phyloP scores from a whole-genome alignment of 257 asterid genomes.

The Gardenia jasminoides region DNA sequence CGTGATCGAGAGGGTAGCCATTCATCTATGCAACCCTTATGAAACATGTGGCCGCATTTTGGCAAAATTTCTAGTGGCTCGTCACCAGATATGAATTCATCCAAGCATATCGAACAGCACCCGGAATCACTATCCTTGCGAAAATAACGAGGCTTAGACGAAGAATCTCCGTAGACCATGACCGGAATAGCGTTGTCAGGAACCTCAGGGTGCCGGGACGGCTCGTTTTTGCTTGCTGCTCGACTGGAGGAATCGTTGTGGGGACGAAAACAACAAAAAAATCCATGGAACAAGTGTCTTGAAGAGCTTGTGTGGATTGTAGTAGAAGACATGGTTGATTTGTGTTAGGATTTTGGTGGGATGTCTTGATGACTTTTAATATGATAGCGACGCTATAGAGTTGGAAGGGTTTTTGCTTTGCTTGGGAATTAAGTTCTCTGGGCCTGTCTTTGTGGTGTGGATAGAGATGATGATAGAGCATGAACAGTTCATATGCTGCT shows the following conservation, averaged over 20 bases:
- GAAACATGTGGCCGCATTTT: no score
- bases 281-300: not conserved
- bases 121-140: not conserved
- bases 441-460: no score
- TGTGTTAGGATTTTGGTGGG: not conserved
- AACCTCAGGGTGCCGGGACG: no score
- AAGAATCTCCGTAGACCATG: no score
- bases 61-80: no score
- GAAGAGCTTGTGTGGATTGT: not conserved
- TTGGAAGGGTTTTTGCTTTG: no score
- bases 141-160: not conserved
- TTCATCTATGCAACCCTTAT: not conserved
- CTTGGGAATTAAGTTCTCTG: no score
- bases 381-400: no score
- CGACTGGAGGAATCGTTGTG: not conserved
- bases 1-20: constrained; percentile 10
- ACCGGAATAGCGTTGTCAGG: no score
- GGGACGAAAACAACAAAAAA: not conserved
- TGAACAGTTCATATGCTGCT: not conserved
- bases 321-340: not conserved
- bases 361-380: no score
- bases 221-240: not conserved
- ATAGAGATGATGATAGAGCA: not conserved
- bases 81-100: no score
- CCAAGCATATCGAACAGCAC: no score